These are phyloP conservation scores for Scutellaria barbata DNA, from an alignment of 257 asterid species.

Conservation along the genomic window DNA sequence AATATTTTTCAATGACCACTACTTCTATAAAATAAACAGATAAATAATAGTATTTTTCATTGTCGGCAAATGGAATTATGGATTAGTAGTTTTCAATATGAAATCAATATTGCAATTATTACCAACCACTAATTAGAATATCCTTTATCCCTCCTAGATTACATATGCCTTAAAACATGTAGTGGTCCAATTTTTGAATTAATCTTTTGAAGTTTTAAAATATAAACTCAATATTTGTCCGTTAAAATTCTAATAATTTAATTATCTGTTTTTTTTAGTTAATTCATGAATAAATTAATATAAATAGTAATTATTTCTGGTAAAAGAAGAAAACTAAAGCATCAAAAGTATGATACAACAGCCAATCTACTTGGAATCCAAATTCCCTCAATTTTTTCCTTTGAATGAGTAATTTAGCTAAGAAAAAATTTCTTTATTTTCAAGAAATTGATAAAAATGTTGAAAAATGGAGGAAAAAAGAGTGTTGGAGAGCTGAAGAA, in stretches of 20 bases:
- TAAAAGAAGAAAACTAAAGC: neutral
- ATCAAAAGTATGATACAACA: conserved; percentile 11
- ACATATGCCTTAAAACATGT: too few species aligned
- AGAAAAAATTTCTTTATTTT: neutral
- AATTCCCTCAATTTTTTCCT: neutral
- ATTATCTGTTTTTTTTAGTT: too few species aligned
- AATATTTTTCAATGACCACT: neutral
- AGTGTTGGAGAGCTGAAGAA: conserved; percentile 47
- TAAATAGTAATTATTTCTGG: neutral
- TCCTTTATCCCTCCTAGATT: too few species aligned
- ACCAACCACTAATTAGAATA: too few species aligned
- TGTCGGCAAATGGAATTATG: conserved; percentile 32
- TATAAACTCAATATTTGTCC: too few species aligned
- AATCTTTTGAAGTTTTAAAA: too few species aligned
- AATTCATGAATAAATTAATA: neutral
- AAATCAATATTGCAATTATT: conserved; percentile 3
- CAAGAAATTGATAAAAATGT: conserved; percentile 27
- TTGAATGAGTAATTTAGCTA: neutral
- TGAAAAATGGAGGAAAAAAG: conserved; percentile 25
- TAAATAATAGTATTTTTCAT: neutral
- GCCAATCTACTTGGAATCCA: neutral
- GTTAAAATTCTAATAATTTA: too few species aligned
- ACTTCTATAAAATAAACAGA: neutral
- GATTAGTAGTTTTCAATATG: conserved; percentile 20
- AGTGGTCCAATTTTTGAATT: too few species aligned